A percentile compares a stretch with the other conserved stretches of the same genome.
phyloP scores from a whole-genome alignment of 192 early-diverging fungal species.

The Endogone sp. region DNA sequence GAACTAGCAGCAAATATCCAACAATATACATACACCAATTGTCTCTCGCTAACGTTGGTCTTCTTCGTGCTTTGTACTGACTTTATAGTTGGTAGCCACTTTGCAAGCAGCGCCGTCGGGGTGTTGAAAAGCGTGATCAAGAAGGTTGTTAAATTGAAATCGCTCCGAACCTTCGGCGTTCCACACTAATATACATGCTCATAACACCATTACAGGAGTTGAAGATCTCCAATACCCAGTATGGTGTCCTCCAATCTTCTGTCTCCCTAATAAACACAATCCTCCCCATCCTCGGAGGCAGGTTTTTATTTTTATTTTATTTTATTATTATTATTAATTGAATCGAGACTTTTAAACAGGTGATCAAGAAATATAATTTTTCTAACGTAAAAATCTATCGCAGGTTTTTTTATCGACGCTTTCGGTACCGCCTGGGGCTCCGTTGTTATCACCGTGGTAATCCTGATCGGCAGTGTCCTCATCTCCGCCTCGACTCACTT shows the following conservation, averaged over 20 bases:
- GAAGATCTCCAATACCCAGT: constrained; percentile 52
- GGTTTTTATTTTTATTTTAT: constrained; percentile 41
- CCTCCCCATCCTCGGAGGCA: constrained; percentile 41
- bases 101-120: constrained; percentile 61
- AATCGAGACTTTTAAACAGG: too few species aligned
- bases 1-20: neutral
- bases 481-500: constrained; percentile 44
- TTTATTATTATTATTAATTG: too few species aligned
- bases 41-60: constrained; percentile 1
- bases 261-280: constrained; percentile 59
- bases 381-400: too few species aligned
- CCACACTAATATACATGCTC: neutral
- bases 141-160: constrained; percentile 40
- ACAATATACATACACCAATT: neutral
- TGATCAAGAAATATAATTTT: too few species aligned
- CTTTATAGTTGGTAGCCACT: constrained; percentile 62
- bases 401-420: constrained; percentile 57
- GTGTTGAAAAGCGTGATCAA: constrained; percentile 69
- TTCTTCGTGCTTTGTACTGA: neutral
- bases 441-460: constrained; percentile 46
- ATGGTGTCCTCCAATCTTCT: constrained; percentile 59
- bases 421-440: constrained; percentile 59
- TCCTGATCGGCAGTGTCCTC: constrained; percentile 52
- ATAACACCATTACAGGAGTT: constrained; percentile 37
- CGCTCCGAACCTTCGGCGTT: neutral